Evolutionary conservation across 768 basidiomycete species (phyloP).

Genomic region (Artomyces pyxidatus): DNA sequence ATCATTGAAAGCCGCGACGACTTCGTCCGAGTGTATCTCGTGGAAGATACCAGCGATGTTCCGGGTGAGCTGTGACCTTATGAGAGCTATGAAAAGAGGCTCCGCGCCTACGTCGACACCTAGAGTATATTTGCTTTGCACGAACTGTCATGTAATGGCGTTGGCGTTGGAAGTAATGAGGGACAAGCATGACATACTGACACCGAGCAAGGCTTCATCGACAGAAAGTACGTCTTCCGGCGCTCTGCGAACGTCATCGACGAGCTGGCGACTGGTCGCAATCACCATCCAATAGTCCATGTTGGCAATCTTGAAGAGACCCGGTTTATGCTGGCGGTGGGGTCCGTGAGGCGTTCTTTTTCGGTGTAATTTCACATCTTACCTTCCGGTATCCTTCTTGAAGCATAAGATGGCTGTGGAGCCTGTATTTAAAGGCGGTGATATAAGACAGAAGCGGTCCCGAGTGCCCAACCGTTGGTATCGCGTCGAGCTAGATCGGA

Average conservation of each 20-base stretch:
- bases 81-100: conserved; percentile 17
- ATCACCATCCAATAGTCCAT: conserved; percentile 40
- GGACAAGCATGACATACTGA: conserved; percentile 20
- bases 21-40: conserved; percentile 21
- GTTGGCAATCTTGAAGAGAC: conserved; percentile 35
- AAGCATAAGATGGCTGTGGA: conserved; percentile 20
- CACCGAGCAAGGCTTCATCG: conserved; percentile 28
- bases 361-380: not conserved
- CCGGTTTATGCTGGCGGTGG: conserved; percentile 11
- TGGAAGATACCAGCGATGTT: conserved; percentile 17
- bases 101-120: conserved; percentile 16
- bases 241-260: conserved; percentile 45
- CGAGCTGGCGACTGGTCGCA: conserved; percentile 30
- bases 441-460: conserved; percentile 26
- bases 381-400: conserved; percentile 30
- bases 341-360: not conserved
- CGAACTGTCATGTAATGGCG: conserved; percentile 14
- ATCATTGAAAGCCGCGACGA: conserved; percentile 19
- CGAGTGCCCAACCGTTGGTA: conserved; percentile 32
- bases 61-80: conserved; percentile 22
- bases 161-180: not conserved
- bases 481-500: conserved; percentile 14
- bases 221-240: conserved; percentile 39
- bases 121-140: conserved; percentile 31
- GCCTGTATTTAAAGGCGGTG: conserved; percentile 21